Base-by-base conservation (phyloP, 1,284 basidiomycete species). In the Ganoderma boninense region DNA sequence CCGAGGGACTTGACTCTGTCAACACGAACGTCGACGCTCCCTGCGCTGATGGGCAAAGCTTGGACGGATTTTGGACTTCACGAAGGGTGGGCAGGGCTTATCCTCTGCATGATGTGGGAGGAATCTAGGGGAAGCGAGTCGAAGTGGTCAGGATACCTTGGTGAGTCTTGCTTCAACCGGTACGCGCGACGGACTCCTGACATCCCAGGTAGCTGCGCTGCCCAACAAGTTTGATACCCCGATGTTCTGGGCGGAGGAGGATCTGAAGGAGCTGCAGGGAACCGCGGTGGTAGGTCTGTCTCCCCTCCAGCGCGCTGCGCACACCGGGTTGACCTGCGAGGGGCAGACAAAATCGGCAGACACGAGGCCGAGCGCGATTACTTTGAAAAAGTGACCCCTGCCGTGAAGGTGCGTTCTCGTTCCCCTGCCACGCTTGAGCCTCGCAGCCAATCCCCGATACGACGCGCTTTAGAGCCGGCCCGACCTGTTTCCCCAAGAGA, bases 71-170 rank as follows among this genome's bases (percentile, higher is more conserved):
- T 83, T 69, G 79, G 82, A 29, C 80, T 97, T 67, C 85, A 92
- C 65, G 83, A 87, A 65, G 95, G 96, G 1, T 99, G 97, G 97
- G 84, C 88, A 1, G 93, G 94, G 0, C 84, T 99, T 54, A 98
- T 99, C 69, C 84, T 98, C 29, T 95, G 92, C 73, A 94, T 99
- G 92, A 96, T 99, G 94, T 98, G 94, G 92, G 97, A 98, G 81
- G 89, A 89, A 64, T 86, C 90, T 3, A 83, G 82, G 69, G 89
- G 88, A 0, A 56, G 79, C 8, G 77, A 84, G 29, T 95, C 91
- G 57, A 87, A 82, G 70, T 96, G 95, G 95, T 79, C 79, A 11
- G 85, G 83, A 6, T 96, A 95, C 81, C 82, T 95, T 20, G 82
- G 94, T 94, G 71, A 66, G 88, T 46, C 65, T 64, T 43, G 54